phyloP scores from a whole-genome alignment of 2,329 filamentous ascomycete genomes.

The Capronia americana region DNA sequence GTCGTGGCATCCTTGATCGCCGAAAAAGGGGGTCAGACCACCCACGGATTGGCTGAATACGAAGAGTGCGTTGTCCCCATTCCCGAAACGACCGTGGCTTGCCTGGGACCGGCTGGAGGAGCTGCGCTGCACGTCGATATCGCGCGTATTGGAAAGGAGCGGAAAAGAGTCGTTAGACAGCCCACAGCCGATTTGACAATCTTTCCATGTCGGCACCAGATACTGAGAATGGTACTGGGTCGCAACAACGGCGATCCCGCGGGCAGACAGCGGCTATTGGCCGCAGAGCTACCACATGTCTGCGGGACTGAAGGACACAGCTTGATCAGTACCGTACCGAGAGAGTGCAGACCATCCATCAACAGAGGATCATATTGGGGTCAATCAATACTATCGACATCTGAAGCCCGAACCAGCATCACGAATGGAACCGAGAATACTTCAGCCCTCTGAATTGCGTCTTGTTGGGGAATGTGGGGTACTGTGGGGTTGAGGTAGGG shows the following conservation, averaged over 20 bases:
- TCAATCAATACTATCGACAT: neutral
- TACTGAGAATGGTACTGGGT: neutral
- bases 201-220: neutral
- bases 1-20: too few relatives aligned
- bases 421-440: neutral
- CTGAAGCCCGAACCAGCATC: neutral
- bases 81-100: too few relatives aligned
- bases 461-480: conserved; percentile 1
- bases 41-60: too few relatives aligned
- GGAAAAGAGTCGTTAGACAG: neutral
- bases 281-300: neutral
- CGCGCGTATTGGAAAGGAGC: neutral
- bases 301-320: neutral
- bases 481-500: neutral
- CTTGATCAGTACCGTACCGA: neutral
- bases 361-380: neutral
- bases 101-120: neutral
- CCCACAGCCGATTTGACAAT: neutral
- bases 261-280: neutral
- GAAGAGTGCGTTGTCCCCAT: too few relatives aligned
- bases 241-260: neutral
- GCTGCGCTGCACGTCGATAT: neutral
- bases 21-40: too few relatives aligned
- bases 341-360: neutral
- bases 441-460: neutral